A percentile compares a stretch with the other conserved stretches of the same genome.
Evolutionary conservation across 1,284 basidiomycete species (phyloP).

Genomic region (Schizophyllum amplum): DNA sequence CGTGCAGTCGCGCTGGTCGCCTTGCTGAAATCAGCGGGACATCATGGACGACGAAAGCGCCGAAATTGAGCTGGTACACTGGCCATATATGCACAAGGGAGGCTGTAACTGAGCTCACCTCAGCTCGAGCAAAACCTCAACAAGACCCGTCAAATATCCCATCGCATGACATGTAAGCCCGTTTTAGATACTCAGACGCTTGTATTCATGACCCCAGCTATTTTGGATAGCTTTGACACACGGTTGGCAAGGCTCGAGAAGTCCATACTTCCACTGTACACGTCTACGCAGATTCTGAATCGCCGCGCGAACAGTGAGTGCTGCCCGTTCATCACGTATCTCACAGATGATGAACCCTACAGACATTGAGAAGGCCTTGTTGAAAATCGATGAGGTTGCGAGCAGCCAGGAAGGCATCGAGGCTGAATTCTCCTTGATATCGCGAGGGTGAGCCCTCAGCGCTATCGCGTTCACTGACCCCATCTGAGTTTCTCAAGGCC

Average conservation of each 20-base stretch:
- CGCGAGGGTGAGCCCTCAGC: slow-evolving; percentile 52
- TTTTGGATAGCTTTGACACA: slow-evolving; percentile 71
- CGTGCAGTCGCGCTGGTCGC: not conserved
- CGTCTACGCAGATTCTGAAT: slow-evolving; percentile 66
- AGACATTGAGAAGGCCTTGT: slow-evolving; percentile 74
- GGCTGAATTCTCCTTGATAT: slow-evolving; percentile 66
- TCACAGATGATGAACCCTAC: not conserved
- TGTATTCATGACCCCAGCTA: slow-evolving; percentile 40
- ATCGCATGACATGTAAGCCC: slow-evolving; percentile 69
- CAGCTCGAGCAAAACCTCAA: slow-evolving; percentile 80
- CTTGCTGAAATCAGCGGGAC: not conserved
- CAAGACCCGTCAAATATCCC: slow-evolving; percentile 75
- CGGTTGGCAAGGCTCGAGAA: slow-evolving; percentile 74
- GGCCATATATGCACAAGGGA: not conserved
- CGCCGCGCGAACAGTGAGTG: slow-evolving; percentile 56
- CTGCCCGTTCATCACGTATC: not conserved
- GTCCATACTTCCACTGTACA: slow-evolving; percentile 69
- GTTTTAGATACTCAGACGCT: slow-evolving; percentile 4
- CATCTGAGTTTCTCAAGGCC: slow-evolving; percentile 35
- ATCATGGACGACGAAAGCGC: slow-evolving; percentile 70
- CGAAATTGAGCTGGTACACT: slow-evolving; percentile 63
- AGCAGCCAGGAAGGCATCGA: slow-evolving; percentile 70
- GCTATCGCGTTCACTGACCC: not conserved
- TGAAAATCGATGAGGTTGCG: slow-evolving; percentile 70
- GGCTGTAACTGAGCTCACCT: slow-evolving; percentile 3